Evolutionary conservation across 495 filamentous ascomycete genomes (phyloP), one percentile per base, ranked within the genome.

Genomic region (Glarea lozoyensis): DNA sequence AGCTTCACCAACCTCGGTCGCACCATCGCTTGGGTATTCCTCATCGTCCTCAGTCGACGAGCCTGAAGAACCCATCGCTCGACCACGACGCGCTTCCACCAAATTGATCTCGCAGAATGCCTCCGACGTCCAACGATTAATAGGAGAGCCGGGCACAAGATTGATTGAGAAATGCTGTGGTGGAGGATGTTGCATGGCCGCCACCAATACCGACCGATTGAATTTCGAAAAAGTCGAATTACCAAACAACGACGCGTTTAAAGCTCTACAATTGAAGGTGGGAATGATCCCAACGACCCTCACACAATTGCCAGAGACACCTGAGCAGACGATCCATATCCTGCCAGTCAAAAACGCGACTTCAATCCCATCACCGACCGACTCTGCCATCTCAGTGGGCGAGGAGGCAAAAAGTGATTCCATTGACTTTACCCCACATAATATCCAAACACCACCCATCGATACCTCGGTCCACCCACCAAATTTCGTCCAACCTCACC

Each of bases 401-500:
- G 19, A 37, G 10, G 24, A 10, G 12, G 5, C 30, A 21, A 43
- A 44, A 16, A 59, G 42, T 46, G 50, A 48, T 58, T 74, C 56
- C 19, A 75, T 54, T 21, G 59, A 51, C 38, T 60, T 51, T 44
- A 66, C 52, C 57, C 68, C 34, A 43, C 64, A 47, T 13, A 50
- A 63, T 2, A 49, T 35, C 9, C 42, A 68, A 31, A 39, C 61
- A 29, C 27, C 36, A 15, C 24, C 59, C 20, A 22, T 72, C 16
- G 58, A 63, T 40, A 66, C 64, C 2, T 62, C 60, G 11, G 70
- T 71, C 25, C 79, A 88, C 58, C 89, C 92, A 12, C 92, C 92
- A 2, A 73, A 70, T 30, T 98, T 87, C 57, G 88, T 97, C 39
- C 85, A 92, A 50, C 92, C 92, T n/a, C 92, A 98, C 56, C 86